phyloP scores from a whole-genome alignment of 495 filamentous ascomycete genomes.

The Tricharina praecox region DNA sequence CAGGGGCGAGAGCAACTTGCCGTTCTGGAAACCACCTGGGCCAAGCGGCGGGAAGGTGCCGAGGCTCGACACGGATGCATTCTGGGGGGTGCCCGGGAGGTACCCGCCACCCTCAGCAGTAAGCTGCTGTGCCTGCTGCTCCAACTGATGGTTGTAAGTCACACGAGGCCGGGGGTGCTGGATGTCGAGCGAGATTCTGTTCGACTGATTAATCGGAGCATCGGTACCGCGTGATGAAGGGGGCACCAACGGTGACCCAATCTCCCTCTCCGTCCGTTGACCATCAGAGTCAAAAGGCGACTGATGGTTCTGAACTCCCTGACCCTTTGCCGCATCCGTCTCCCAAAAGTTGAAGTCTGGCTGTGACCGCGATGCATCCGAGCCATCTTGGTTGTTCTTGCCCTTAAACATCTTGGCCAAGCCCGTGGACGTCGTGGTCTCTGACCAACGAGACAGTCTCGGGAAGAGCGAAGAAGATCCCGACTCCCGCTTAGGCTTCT shows the following conservation, averaged over 20 bases:
- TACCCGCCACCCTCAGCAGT: constrained; percentile 14
- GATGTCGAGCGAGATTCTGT: constrained; percentile 24
- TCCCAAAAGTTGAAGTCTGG: constrained; percentile 26
- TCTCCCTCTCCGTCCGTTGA: constrained; percentile 13
- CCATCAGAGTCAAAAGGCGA: constrained; percentile 15
- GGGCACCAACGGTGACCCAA: constrained; percentile 17
- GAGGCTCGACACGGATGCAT: constrained; percentile 22
- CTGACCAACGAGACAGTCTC: constrained; percentile 92
- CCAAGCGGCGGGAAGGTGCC: constrained; percentile 24
- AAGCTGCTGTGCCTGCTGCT: constrained; percentile 24
- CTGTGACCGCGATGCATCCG: constrained; percentile 22
- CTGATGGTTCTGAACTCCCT: background rate
- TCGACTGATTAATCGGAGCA: constrained; percentile 24
- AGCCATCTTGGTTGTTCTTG: constrained; percentile 19
- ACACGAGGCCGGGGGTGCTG: constrained; percentile 25
- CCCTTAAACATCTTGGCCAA: constrained; percentile 22
- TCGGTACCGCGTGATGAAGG: constrained; percentile 26
- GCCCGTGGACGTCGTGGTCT: constrained; percentile 74
- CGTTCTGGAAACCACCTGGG: constrained; percentile 24
- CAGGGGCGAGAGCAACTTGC: constrained; percentile 23
- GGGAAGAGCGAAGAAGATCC: constrained; percentile 77
- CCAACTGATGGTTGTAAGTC: constrained; percentile 23
- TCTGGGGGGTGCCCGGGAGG: constrained; percentile 16
- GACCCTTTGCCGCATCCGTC: constrained; percentile 9
- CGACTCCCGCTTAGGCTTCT: constrained; percentile 84